Evolutionary conservation across 2,329 filamentous ascomycete genomes (phyloP), one percentile per base, ranked within the genome.

Genomic region (Aspergillus sp.): DNA sequence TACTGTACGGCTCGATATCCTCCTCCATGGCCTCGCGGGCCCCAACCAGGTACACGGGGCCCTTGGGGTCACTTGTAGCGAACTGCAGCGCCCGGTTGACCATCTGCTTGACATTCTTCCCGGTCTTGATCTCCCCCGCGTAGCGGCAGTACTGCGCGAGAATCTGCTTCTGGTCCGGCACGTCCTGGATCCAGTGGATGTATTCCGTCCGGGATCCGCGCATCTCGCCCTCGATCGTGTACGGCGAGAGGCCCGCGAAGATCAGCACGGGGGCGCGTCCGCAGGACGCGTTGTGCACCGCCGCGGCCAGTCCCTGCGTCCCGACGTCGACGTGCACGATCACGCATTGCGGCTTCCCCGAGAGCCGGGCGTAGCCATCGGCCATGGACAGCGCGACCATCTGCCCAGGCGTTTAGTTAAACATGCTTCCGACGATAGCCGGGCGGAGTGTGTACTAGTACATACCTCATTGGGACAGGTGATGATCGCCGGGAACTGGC

Each of bases 311-410:
- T 5, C 78, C 82, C 55, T 88, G 83, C 0, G 83, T 89, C 15
- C 83, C 83, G 12, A 88, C 82, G 45, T 89, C 82, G 36, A 88
- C 82, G 48, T 88, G 82, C 2, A 88, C 74, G 40, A 88, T 80
- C 8, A 88, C 82, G 38, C 75, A 80, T 58, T 88, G 82, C 0
- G 82, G 80, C 44, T 81, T 74, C 33, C 75, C 74, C 4, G 78
- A 84, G 24, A 83, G 58, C 17, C 81, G 72, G 24, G 83, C 82
- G 50, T 83, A 86, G 32, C 83, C 83, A 55, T 89, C 83, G 10
- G 83, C 83, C 79, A 86, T 84, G 37, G 82, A 88, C 48, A 89
- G 72, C 15, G 83, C 83, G 5, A 88, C 82, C 82, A 88, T 88
- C 77, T 85, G 43, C 13, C 8, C 16, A 34, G 29, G 33, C 36